These are phyloP conservation scores for Pseudozyma pruni DNA, from an alignment of 1,284 basidiomycete species.

Conservation along the genomic window DNA sequence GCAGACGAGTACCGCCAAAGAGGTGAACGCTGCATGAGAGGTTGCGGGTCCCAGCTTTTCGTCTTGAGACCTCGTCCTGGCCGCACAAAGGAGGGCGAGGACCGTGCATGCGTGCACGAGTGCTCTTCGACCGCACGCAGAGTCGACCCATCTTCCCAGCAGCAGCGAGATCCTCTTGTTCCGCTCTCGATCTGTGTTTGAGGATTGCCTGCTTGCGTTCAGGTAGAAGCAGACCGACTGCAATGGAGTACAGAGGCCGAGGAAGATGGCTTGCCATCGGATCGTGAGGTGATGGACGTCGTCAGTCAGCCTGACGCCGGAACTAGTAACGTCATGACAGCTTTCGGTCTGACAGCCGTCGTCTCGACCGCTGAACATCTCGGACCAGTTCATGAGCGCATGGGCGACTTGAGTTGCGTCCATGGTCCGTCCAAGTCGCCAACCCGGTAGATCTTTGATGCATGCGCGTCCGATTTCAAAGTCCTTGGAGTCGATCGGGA, in stretches of 20 bases:
- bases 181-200: not conserved
- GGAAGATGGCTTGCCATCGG: constrained; percentile 41
- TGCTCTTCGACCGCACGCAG: constrained; percentile 25
- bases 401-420: constrained; percentile 30
- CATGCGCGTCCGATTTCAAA: constrained; percentile 14
- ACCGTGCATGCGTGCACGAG: constrained; percentile 41
- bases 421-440: constrained; percentile 29
- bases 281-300: constrained; percentile 29
- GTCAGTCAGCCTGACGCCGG: constrained; percentile 26
- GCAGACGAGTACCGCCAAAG: constrained; percentile 17
- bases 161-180: constrained; percentile 14
- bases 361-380: constrained; percentile 37
- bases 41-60: constrained; percentile 20
- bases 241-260: constrained; percentile 29
- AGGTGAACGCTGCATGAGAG: constrained; percentile 31
- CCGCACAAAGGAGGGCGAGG: constrained; percentile 20
- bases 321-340: not conserved
- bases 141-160: constrained; percentile 23
- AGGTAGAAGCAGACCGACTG: constrained; percentile 36
- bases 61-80: not conserved
- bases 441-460: constrained; percentile 31
- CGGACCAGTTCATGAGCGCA: constrained; percentile 46
- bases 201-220: constrained; percentile 1
- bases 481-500: constrained; percentile 23
- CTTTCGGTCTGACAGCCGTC: constrained; percentile 4